phyloP scores from a whole-genome alignment of 139 green algal species.

The Dunaliella sp. region DNA sequence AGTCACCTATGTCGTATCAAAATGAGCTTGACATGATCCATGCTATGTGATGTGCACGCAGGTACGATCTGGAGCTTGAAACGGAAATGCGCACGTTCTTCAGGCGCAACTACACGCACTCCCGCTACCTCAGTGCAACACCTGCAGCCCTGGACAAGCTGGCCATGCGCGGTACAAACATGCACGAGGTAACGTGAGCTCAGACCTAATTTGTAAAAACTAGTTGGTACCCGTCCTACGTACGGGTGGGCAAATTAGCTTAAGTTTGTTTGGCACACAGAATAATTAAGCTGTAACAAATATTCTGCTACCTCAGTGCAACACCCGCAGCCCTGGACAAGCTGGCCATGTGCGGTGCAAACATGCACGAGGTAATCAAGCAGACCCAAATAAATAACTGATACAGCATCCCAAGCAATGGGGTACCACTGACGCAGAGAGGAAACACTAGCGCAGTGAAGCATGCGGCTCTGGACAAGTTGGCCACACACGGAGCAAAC shows the following conservation, averaged over 20 bases:
- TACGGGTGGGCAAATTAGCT: no score
- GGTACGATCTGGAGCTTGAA: slow-evolving; percentile 36
- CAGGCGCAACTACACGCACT: slow-evolving; percentile 63
- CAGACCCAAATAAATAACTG: no score
- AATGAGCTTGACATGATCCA: no score
- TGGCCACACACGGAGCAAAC: slow-evolving; percentile 22
- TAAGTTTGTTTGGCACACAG: no score
- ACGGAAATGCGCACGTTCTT: slow-evolving; percentile 80
- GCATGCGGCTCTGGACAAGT: slow-evolving; percentile 41
- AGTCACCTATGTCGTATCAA: no score
- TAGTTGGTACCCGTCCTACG: no score
- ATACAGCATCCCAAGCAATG: no score
- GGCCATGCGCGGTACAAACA: slow-evolving; percentile 18
- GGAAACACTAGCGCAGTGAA: slow-evolving; percentile 50
- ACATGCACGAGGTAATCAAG: background rate
- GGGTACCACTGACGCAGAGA: no score
- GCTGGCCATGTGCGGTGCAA: slow-evolving; percentile 25
- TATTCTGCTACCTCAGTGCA: slow-evolving; percentile 51
- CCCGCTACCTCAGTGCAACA: slow-evolving; percentile 51
- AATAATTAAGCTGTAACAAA: no score
- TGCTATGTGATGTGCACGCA: background rate
- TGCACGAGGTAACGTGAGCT: background rate
- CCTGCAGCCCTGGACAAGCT: slow-evolving; percentile 43
- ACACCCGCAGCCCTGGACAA: slow-evolving; percentile 43
- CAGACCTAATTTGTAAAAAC: no score